Base-by-base conservation (phyloP, 1,139 yeast species). In the Pichia sp. region DNA sequence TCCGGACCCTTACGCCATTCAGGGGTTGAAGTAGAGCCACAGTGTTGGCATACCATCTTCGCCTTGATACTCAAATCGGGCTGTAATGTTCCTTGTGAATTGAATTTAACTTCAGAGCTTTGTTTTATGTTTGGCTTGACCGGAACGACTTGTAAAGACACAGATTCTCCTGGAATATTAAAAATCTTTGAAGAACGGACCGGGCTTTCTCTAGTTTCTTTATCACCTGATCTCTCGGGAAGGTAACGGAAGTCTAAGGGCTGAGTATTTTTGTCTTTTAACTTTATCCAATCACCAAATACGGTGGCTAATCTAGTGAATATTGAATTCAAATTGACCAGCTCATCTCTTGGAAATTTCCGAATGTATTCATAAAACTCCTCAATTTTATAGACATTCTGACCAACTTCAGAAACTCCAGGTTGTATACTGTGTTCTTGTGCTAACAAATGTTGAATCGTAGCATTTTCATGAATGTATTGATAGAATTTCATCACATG, bases 1-100 rank as follows among this genome's bases (percentile, higher is more conserved):
- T 82, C 80, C 1, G 93, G 95, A 0, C 95, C 95, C 51, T 87
- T 71, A 63, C 95, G 75, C 95, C 95, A 86, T 66, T 86, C 95
- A 1, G 95, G 93, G 0, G 95, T 86, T 50, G 82, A 85, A 6
- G 81, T 77, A 19, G 87, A 82, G 1, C 87, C 87, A 67, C 95
- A 87, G 58, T 78, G 82, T 41, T 65, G 63, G 55, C 83, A 79
- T 6, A 55, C 55, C 34, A 61, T 57, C 41, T 62, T 64, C 5
- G 60, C 59, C 47, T 56, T 60, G n/a, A 61, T 48, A 40, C 70
- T 63, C 21, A 67, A 57, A 19, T 66, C 70, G 41, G 65, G 66
- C 19, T 66, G 68, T 16, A 67, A 50, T 3, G 59, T 58, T 3
- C 68, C 70, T 26, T 62, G 68, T 0, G 67, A 63, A 10, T 49